phyloP scores from a whole-genome alignment of 2,329 filamentous ascomycete species.

The Colletotrichum tropicale region DNA sequence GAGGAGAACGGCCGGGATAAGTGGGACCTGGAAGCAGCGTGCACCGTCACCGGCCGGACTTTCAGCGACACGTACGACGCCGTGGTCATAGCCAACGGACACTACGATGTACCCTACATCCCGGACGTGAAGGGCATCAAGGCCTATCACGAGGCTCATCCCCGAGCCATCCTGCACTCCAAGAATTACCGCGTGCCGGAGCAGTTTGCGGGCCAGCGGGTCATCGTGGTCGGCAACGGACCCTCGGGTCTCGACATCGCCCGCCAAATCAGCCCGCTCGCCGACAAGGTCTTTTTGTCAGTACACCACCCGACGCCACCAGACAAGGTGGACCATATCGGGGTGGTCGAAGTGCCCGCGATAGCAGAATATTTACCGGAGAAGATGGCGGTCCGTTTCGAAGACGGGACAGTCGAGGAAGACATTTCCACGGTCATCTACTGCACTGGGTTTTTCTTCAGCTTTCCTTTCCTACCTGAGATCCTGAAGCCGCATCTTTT shows the following conservation, averaged over 20 bases:
- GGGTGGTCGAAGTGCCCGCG: conserved; percentile 56
- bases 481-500: conserved; percentile 55
- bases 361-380: conserved; percentile 62
- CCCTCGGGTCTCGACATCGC: conserved; percentile 87
- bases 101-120: conserved; percentile 73
- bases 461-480: conserved; percentile 67
- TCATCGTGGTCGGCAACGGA: conserved; percentile 83
- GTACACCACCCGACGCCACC: conserved; percentile 56
- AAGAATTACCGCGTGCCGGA: conserved; percentile 78
- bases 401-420: conserved; percentile 64
- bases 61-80: conserved; percentile 68
- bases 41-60: conserved; percentile 47
- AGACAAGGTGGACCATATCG: conserved; percentile 47
- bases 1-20: conserved; percentile 37
- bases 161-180: conserved; percentile 71
- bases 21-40: conserved; percentile 67
- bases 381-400: conserved; percentile 67
- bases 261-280: conserved; percentile 69
- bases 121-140: conserved; percentile 65
- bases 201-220: conserved; percentile 70
- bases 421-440: conserved; percentile 75
- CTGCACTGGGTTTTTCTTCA: conserved; percentile 83
- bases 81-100: conserved; percentile 76
- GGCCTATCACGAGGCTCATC: conserved; percentile 64
- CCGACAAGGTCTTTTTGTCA: conserved; percentile 67